phyloP scores from a whole-genome alignment of 1,139 yeast genomes.

The Magnusiomyces ingens region DNA sequence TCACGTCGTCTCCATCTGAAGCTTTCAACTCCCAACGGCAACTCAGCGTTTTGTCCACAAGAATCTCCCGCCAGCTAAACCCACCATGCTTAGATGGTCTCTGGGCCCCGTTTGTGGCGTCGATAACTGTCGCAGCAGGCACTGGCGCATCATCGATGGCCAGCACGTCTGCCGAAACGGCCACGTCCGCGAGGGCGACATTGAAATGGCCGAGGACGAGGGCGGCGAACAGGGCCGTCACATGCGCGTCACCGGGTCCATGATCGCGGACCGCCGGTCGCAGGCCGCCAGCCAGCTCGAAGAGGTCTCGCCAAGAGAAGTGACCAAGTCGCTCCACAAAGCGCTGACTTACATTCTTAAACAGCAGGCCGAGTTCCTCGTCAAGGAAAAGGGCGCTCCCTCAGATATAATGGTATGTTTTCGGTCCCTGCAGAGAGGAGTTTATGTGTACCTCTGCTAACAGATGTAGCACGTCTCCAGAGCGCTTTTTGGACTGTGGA shows the following conservation, averaged over 20 bases:
- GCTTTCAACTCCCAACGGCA: too few relatives aligned
- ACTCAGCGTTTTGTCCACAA: too few relatives aligned
- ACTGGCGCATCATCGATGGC: conserved; percentile 70
- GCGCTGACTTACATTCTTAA: not conserved
- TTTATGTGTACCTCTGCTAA: not conserved
- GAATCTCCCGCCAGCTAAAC: too few relatives aligned
- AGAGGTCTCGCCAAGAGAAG: conserved; percentile 5
- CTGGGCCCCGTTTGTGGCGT: conserved; percentile 83
- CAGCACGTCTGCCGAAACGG: conserved; percentile 80
- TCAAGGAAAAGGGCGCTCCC: conserved; percentile 4
- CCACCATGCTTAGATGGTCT: conserved; percentile 36
- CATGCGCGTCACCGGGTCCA: conserved; percentile 18
- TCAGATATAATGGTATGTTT: conserved; percentile 2
- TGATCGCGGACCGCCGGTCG: conserved; percentile 10
- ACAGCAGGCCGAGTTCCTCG: conserved; percentile 1
- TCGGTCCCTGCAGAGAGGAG: not conserved
- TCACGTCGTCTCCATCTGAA: too few relatives aligned
- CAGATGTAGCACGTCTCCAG: not conserved
- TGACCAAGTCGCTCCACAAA: not conserved
- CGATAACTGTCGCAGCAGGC: conserved; percentile 76
- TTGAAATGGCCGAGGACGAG: conserved; percentile 72
- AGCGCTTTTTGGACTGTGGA: conserved; percentile 3
- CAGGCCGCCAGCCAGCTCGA: conserved; percentile 3
- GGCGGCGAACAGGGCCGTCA: conserved; percentile 14
- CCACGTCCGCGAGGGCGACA: conserved; percentile 75